phyloP scores from a whole-genome alignment of 2,329 filamentous ascomycete species.

The Ophiosphaerella herpotricha region DNA sequence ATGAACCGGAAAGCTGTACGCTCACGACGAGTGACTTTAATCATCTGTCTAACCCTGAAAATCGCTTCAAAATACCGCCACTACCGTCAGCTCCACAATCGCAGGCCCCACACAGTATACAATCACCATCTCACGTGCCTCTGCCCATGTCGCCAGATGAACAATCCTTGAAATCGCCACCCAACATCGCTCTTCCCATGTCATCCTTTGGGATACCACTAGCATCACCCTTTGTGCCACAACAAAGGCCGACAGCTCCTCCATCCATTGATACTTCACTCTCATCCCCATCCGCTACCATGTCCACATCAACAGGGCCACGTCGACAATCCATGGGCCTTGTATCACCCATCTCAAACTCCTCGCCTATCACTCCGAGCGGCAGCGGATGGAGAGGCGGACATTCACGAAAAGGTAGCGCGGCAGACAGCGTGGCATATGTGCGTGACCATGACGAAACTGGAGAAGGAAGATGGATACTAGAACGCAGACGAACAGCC shows the following conservation, averaged over 20 bases:
- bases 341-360: conserved; percentile 39
- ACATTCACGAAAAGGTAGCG: conserved; percentile 52
- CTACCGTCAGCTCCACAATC: conserved; percentile 22
- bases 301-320: conserved; percentile 23
- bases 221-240: conserved; percentile 28
- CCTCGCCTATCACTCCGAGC: conserved; percentile 37
- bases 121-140: conserved; percentile 11
- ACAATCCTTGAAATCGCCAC: conserved; percentile 23
- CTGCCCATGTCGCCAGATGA: conserved; percentile 14
- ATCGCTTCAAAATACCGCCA: conserved; percentile 15
- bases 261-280: conserved; percentile 31
- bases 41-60: conserved; percentile 29
- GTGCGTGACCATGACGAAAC: conserved; percentile 64
- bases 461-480: conserved; percentile 65
- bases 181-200: conserved; percentile 24
- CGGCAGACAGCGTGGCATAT: conserved; percentile 71
- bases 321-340: conserved; percentile 38
- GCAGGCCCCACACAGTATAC: conserved; percentile 21
- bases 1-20: conserved; percentile 36
- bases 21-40: conserved; percentile 39
- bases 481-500: conserved; percentile 69
- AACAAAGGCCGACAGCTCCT: conserved; percentile 20
- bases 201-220: conserved; percentile 31
- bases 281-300: conserved; percentile 29
- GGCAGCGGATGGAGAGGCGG: conserved; percentile 35